Conservation (phyloP, 306 rosid species). For the Acacia melanoxylon region DNA sequence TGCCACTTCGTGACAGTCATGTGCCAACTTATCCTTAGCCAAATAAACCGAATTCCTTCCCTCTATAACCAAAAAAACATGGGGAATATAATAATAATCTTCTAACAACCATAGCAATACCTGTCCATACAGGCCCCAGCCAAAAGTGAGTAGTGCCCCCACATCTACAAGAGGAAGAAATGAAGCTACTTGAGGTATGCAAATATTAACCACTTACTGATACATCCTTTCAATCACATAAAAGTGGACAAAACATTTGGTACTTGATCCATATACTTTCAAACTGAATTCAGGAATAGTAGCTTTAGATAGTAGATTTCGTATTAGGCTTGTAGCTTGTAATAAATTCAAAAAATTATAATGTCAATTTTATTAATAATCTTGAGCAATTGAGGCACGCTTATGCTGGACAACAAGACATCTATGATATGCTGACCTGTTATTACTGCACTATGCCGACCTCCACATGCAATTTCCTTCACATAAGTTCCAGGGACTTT, state of each 20-base stretch:
- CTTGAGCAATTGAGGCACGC: background rate
- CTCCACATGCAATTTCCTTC: conserved; percentile 87
- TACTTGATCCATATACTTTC: conserved; percentile 12
- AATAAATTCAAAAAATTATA: background rate
- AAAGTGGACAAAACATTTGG: background rate
- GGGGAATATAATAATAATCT: background rate
- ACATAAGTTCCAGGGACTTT: conserved; percentile 67
- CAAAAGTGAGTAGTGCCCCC: conserved; percentile 76
- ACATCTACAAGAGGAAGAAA: conserved; percentile 51
- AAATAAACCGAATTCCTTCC: background rate
- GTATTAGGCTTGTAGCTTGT: background rate
- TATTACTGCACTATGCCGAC: conserved; percentile 82
- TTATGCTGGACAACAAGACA: conserved; percentile 4
- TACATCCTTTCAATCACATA: background rate
- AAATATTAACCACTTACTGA: background rate
- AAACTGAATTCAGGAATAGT: conserved; percentile 10
- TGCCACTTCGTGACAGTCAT: background rate
- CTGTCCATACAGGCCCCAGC: conserved; percentile 95
- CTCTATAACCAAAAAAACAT: background rate
- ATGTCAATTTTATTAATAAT: background rate
- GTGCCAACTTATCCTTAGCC: conserved; percentile 1
- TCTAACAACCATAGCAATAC: conserved; percentile 37
- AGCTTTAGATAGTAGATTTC: background rate
- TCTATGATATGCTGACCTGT: conserved; percentile 57
- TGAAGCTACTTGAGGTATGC: background rate